Conservation (phyloP, 306 rosid genomes). For the Psophocarpus tetragonolobus region DNA sequence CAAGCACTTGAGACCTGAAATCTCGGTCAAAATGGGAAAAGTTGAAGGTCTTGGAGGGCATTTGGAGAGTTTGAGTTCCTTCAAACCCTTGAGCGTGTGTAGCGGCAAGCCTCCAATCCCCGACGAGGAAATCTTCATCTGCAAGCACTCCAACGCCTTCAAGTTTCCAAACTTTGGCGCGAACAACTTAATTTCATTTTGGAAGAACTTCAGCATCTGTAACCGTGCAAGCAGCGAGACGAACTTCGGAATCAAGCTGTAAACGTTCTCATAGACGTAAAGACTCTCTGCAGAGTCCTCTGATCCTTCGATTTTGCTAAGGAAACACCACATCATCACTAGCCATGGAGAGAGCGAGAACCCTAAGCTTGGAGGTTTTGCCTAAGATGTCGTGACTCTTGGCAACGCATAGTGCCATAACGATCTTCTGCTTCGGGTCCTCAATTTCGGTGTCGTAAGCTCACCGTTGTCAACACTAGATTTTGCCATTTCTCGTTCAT, state of each 20-base stretch:
- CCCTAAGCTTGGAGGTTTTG: too few species aligned
- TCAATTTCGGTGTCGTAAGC: too few species aligned
- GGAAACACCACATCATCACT: too few species aligned
- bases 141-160: conserved; percentile 75
- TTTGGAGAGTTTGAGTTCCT: conserved; percentile 90
- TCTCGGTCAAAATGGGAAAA: conserved; percentile 70
- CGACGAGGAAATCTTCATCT: conserved; percentile 72
- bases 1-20: conserved; percentile 73
- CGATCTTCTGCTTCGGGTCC: too few species aligned
- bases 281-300: conserved; percentile 54
- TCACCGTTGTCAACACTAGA: too few species aligned
- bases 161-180: conserved; percentile 63
- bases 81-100: conserved; percentile 63
- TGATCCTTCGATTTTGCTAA: too few species aligned
- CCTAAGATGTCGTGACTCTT: too few species aligned
- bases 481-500: too few species aligned
- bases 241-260: conserved; percentile 78
- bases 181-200: conserved; percentile 84
- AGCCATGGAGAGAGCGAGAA: too few species aligned
- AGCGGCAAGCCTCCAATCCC: conserved; percentile 83
- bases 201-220: conserved; percentile 84
- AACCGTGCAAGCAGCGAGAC: conserved; percentile 50
- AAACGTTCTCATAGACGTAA: conserved; percentile 71
- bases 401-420: too few species aligned
- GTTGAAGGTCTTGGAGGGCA: conserved; percentile 83